Conservation (phyloP, 352 stramenopile genomes). For the Phytophthora hibernalis region DNA sequence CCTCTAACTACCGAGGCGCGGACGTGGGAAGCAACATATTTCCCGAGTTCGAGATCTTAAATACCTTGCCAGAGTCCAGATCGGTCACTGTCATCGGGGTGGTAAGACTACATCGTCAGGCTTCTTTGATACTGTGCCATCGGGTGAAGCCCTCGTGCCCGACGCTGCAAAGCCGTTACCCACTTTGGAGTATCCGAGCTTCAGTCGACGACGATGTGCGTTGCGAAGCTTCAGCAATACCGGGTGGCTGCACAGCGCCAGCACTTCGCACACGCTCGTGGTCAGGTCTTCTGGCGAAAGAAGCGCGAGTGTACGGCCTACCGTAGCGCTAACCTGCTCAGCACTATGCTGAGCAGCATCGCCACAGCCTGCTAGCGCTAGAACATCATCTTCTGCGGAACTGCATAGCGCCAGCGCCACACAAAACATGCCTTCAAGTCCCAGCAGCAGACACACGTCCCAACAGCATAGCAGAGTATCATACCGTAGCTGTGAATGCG, state of each 20-base stretch:
- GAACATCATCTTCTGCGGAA: conserved; percentile 61
- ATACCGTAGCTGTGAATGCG: conserved; percentile 74
- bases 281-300: conserved; percentile 69
- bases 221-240: conserved; percentile 84
- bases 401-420: conserved; percentile 77
- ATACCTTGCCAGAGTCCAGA: conserved; percentile 76
- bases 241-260: conserved; percentile 78
- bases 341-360: conserved; percentile 46
- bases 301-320: conserved; percentile 57
- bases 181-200: conserved; percentile 51
- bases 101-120: background rate
- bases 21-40: conserved; percentile 60
- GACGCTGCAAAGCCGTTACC: conserved; percentile 29
- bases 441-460: conserved; percentile 83
- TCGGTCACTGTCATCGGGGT: conserved; percentile 69
- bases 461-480: conserved; percentile 81
- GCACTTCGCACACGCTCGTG: conserved; percentile 81
- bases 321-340: conserved; percentile 70
- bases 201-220: conserved; percentile 67
- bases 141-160: conserved; percentile 2
- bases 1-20: conserved; percentile 8
- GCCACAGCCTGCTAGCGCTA: conserved; percentile 39
- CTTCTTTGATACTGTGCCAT: conserved; percentile 14
- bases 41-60: conserved; percentile 68
- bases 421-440: conserved; percentile 83